Evolutionary conservation across 129 eudicot genomes (phyloP).

Genomic region (Glebionis coronaria): DNA sequence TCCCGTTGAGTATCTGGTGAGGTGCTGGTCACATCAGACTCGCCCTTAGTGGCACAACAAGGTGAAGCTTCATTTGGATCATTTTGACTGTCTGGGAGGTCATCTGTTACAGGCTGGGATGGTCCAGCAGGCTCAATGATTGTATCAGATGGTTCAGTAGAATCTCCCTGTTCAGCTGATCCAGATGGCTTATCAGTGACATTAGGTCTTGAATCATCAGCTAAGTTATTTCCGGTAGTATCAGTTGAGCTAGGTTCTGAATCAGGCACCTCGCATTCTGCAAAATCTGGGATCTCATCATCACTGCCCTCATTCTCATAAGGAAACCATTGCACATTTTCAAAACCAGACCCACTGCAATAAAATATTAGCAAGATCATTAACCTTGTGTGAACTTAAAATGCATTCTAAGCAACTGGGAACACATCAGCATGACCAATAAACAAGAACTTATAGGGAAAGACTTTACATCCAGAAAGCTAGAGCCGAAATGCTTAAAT

Average conservation of each 20-base stretch:
- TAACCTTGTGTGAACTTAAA: too few species aligned
- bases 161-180: too few species aligned
- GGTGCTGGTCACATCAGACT: neutral
- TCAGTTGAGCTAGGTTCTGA: neutral
- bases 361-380: too few species aligned
- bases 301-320: neutral
- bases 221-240: too few species aligned
- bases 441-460: neutral
- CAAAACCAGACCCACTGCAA: too few species aligned
- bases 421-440: neutral
- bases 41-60: neutral
- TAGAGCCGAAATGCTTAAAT: neutral
- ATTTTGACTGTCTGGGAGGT: neutral
- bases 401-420: neutral
- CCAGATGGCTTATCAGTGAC: too few species aligned
- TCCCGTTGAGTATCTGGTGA: neutral
- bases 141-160: too few species aligned
- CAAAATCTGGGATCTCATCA: neutral
- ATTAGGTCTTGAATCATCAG: too few species aligned
- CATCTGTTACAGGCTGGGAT: conserved; percentile 3
- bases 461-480: neutral
- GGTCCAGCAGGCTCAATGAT: neutral
- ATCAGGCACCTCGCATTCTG: neutral
- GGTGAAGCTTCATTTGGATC: neutral
- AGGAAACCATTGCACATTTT: too few species aligned